Percentiles rank a stretch among this genome's conserved stretches.
phyloP scores from a whole-genome alignment of 2,329 filamentous ascomycete genomes.

The Trichophyton mentagrophytes region DNA sequence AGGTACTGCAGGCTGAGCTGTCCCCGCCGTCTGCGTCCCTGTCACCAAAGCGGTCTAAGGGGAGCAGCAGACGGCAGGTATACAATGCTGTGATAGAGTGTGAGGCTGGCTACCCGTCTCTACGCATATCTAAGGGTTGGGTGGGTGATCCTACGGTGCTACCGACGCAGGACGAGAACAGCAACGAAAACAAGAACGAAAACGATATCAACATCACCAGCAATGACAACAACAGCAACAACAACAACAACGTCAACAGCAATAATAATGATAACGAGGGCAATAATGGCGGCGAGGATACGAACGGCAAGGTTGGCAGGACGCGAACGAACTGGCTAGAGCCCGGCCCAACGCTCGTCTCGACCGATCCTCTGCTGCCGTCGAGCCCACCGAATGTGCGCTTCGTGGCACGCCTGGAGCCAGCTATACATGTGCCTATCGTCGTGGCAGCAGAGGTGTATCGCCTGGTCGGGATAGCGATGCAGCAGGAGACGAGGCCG shows the following conservation, averaged over 20 bases:
- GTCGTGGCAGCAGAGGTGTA: slow-evolving; percentile 31
- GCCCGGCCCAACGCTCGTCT: slow-evolving; percentile 25
- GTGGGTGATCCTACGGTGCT: background rate
- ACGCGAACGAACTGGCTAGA: slow-evolving; percentile 29
- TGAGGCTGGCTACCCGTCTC: slow-evolving; percentile 33
- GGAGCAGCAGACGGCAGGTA: slow-evolving; percentile 10
- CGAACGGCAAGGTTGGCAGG: slow-evolving; percentile 12
- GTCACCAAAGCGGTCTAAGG: slow-evolving; percentile 12
- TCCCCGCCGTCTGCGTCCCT: slow-evolving; percentile 5
- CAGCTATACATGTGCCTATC: slow-evolving; percentile 31
- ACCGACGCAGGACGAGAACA: slow-evolving; percentile 15
- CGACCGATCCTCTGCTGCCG: slow-evolving; percentile 27
- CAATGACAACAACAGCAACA: slow-evolving; percentile 7
- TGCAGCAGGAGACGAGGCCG: slow-evolving; percentile 30
- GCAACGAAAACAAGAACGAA: background rate
- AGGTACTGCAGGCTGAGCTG: slow-evolving; percentile 7
- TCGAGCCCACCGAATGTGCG: slow-evolving; percentile 29
- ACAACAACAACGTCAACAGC: background rate
- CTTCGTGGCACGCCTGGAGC: slow-evolving; percentile 33
- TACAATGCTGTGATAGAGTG: slow-evolving; percentile 33
- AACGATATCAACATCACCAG: background rate
- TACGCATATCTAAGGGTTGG: slow-evolving; percentile 35
- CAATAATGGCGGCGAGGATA: slow-evolving; percentile 10
- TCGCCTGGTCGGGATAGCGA: slow-evolving; percentile 26
- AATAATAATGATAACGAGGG: slow-evolving; percentile 6